phyloP scores from a whole-genome alignment of 768 basidiomycete species.

The Boletus barrowsii region DNA sequence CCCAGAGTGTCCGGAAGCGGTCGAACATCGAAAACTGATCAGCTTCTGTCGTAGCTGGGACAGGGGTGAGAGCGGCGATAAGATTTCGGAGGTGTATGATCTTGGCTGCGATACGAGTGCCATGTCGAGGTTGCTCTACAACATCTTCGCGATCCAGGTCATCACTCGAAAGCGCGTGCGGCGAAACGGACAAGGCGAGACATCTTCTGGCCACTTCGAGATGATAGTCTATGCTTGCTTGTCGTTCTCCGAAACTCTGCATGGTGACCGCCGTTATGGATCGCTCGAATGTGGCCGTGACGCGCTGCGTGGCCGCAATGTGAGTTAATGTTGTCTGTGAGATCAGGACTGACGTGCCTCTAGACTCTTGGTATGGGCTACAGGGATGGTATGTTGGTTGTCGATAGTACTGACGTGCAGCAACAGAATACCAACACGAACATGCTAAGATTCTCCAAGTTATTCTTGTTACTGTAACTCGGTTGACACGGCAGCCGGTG shows the following conservation, averaged over 20 bases:
- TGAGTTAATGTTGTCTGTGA: no score
- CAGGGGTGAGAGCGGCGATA: slow-evolving; percentile 17
- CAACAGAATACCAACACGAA: no score
- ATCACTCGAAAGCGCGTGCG: background rate
- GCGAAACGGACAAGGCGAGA: slow-evolving; percentile 9
- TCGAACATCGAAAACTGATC: slow-evolving; percentile 14
- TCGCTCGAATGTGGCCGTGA: no score
- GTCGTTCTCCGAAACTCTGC: slow-evolving; percentile 12
- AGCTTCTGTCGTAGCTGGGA: slow-evolving; percentile 21
- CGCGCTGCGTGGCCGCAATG: no score
- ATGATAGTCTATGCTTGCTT: slow-evolving; percentile 19
- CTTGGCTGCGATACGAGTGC: slow-evolving; percentile 20
- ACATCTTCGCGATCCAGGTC: slow-evolving; percentile 2
- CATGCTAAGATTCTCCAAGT: no score
- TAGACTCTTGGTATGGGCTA: no score
- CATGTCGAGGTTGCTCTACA: slow-evolving; percentile 7
- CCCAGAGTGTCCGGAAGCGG: slow-evolving; percentile 22
- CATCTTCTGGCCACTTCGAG: slow-evolving; percentile 17
- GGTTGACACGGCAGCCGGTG: no score
- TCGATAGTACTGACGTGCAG: no score
- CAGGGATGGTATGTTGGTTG: no score
- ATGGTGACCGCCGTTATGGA: background rate
- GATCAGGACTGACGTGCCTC: no score
- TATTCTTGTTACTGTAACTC: no score
- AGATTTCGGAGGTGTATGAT: slow-evolving; percentile 20